phyloP scores from a whole-genome alignment of 2,329 filamentous ascomycete species.

The Curvularia eragrostidis region DNA sequence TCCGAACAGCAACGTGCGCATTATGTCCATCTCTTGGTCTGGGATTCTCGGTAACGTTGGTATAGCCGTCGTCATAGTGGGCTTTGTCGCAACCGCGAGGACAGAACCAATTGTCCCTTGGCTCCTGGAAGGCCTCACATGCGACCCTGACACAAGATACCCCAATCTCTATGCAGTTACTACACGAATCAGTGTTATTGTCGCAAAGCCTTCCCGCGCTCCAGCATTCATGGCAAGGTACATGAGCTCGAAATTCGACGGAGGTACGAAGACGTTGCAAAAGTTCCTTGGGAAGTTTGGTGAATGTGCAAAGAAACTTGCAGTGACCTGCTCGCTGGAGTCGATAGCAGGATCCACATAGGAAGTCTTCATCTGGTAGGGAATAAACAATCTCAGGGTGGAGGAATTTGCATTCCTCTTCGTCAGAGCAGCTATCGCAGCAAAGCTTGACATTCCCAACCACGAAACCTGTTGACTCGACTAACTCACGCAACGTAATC shows the following conservation, averaged over 20 bases:
- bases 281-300: neutral
- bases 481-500: neutral
- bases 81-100: neutral
- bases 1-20: neutral
- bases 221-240: neutral
- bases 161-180: neutral
- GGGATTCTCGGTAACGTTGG: neutral
- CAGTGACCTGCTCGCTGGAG: too few relatives aligned
- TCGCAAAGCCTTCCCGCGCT: neutral
- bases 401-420: neutral
- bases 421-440: neutral
- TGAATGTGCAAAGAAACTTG: neutral
- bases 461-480: neutral
- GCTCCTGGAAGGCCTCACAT: neutral
- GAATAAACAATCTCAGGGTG: neutral
- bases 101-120: neutral
- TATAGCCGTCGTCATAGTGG: neutral
- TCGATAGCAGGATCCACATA: neutral
- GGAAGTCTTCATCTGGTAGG: neutral
- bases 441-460: neutral
- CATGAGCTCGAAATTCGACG: neutral
- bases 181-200: neutral
- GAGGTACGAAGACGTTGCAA: neutral
- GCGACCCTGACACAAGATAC: neutral
- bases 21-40: neutral